phyloP scores from a whole-genome alignment of 768 basidiomycete genomes.

The Sarcodon sp. region DNA sequence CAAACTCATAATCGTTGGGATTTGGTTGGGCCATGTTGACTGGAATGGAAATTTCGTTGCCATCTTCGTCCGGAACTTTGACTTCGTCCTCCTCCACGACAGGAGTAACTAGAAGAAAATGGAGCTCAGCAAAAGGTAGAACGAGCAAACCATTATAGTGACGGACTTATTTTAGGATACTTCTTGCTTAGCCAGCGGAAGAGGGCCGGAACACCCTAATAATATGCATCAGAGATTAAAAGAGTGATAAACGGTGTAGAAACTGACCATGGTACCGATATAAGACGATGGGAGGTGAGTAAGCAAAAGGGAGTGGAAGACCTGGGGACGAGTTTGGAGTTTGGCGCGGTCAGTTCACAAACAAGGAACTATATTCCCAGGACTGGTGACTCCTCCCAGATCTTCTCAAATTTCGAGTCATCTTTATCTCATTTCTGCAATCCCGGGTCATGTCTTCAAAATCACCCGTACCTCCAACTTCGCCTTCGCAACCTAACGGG shows the following conservation, averaged over 20 bases:
- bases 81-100: slow-evolving; percentile 81
- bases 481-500: too few relatives aligned
- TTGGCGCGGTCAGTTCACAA: too few relatives aligned
- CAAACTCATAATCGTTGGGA: slow-evolving; percentile 93
- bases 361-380: too few relatives aligned
- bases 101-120: slow-evolving; percentile 37
- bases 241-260: background rate
- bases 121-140: background rate
- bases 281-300: too few relatives aligned
- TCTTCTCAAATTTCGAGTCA: too few relatives aligned
- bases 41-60: slow-evolving; percentile 56
- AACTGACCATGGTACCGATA: background rate
- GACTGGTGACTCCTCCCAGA: too few relatives aligned
- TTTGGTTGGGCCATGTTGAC: slow-evolving; percentile 72
- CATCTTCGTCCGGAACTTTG: slow-evolving; percentile 54
- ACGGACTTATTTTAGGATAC: slow-evolving; percentile 91
- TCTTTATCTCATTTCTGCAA: too few relatives aligned
- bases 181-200: slow-evolving; percentile 99
- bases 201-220: slow-evolving; percentile 90
- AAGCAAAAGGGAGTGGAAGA: too few relatives aligned
- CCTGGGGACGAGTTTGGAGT: too few relatives aligned
- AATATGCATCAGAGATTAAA: background rate
- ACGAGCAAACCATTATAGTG: background rate
- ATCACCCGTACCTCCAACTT: too few relatives aligned
- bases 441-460: too few relatives aligned